A percentile compares a stretch with the other conserved stretches of the same genome.
Evolutionary conservation across 2,329 filamentous ascomycete species (phyloP).

Genomic region (Mariannaea elegans): DNA sequence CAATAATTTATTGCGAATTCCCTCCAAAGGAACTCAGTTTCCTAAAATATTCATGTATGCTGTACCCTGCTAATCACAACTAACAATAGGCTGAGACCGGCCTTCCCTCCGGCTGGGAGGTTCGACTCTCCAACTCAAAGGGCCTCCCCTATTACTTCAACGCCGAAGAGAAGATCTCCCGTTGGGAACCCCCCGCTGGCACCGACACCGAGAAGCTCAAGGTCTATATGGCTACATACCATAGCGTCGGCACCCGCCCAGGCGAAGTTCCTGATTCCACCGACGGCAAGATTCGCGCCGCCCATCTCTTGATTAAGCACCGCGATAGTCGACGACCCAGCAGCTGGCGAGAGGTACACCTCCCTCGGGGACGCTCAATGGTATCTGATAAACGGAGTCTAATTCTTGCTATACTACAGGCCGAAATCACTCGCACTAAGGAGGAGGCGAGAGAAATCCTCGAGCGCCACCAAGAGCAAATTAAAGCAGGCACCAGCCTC

Average conservation of each 20-base stretch:
- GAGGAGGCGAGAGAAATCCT: constrained; percentile 86
- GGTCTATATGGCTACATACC: constrained; percentile 89
- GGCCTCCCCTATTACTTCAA: constrained; percentile 99
- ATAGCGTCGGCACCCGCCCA: constrained; percentile 65
- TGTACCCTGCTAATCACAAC: background rate
- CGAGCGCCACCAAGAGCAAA: constrained; percentile 76
- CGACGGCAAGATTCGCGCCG: constrained; percentile 89
- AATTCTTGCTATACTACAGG: constrained; percentile 47
- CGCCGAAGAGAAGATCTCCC: constrained; percentile 81
- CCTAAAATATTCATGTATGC: no score
- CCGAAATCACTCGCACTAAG: constrained; percentile 86
- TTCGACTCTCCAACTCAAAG: constrained; percentile 97
- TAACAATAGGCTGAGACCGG: constrained; percentile 74
- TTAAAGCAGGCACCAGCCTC: constrained; percentile 75
- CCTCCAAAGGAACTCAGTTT: no score
- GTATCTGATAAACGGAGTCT: background rate
- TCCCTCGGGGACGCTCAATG: background rate
- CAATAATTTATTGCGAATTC: background rate
- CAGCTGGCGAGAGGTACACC: constrained; percentile 82
- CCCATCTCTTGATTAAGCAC: constrained; percentile 95
- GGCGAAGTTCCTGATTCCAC: constrained; percentile 52
- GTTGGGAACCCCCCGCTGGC: constrained; percentile 91
- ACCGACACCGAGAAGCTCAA: constrained; percentile 95
- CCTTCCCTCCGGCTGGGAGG: constrained; percentile 89
- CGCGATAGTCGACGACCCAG: constrained; percentile 85